These are phyloP conservation scores for Rhododendron williamsianum DNA, from an alignment of 148 eudicot species.

Conservation along the genomic window DNA sequence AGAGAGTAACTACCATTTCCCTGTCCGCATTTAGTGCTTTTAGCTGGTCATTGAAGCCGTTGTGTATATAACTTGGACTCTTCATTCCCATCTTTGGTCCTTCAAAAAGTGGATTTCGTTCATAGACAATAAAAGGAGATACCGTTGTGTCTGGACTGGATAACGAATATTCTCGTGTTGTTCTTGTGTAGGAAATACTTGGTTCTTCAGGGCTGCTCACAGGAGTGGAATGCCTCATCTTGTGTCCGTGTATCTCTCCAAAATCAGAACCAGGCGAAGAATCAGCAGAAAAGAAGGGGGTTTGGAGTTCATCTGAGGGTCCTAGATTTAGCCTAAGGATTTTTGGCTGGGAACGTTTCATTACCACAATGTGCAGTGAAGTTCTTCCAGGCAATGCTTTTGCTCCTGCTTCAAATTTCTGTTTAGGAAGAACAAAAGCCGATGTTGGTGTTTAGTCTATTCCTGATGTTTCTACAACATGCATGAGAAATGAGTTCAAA, in stretches of 20 bases:
- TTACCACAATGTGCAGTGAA: constrained; percentile 73
- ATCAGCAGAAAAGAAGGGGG: constrained; percentile 77
- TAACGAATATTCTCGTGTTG: constrained; percentile 40
- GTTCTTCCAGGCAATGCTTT: constrained; percentile 77
- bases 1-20: constrained; percentile 28
- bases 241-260: constrained; percentile 35
- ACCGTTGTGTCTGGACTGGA: constrained; percentile 43
- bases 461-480: background rate
- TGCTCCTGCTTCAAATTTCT: constrained; percentile 76
- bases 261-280: constrained; percentile 59
- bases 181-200: constrained; percentile 55
- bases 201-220: constrained; percentile 80
- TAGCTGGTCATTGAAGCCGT: constrained; percentile 15
- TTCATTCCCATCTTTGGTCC: constrained; percentile 37
- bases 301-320: constrained; percentile 50
- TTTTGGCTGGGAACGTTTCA: constrained; percentile 75
- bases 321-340: constrained; percentile 71
- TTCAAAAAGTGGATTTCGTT: constrained; percentile 80
- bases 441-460: background rate
- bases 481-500: constrained; percentile 6
- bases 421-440: constrained; percentile 15
- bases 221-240: constrained; percentile 70
- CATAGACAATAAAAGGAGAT: constrained; percentile 57
- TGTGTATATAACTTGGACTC: constrained; percentile 18
- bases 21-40: constrained; percentile 13